Evolutionary conservation across 2,329 filamentous ascomycete species (phyloP).

Genomic region (Fusarium decemcellulare): DNA sequence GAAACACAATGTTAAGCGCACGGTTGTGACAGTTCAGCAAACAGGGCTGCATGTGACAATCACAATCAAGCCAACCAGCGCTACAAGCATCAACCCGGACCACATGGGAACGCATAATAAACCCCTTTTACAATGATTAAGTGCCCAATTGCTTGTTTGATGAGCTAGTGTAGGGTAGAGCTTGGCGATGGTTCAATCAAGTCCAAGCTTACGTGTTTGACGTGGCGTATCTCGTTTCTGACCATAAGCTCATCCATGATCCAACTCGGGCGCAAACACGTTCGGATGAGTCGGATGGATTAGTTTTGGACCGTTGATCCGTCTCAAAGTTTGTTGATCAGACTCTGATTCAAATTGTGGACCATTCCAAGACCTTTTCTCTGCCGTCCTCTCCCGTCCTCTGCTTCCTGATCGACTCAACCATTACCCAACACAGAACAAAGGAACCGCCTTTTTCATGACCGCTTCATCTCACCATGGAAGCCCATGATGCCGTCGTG

Average conservation of each 20-base stretch:
- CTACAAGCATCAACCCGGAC: too few species aligned
- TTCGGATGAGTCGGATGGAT: slow-evolving; percentile 32
- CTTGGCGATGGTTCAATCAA: slow-evolving; percentile 34
- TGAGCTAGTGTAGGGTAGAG: slow-evolving; percentile 26
- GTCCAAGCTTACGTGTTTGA: slow-evolving; percentile 42
- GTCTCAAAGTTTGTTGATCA: neutral
- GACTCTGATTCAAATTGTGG: slow-evolving; percentile 19
- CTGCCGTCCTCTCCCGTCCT: neutral
- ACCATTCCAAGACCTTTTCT: slow-evolving; percentile 12
- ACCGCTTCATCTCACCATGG: slow-evolving; percentile 48
- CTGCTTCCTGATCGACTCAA: neutral
- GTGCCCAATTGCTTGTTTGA: slow-evolving; percentile 14
- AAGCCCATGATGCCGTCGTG: slow-evolving; percentile 62
- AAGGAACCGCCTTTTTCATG: neutral
- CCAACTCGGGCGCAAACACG: slow-evolving; percentile 9
- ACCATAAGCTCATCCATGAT: slow-evolving; percentile 23
- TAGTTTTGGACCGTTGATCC: neutral
- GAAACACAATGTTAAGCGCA: too few species aligned
- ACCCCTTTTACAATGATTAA: too few species aligned
- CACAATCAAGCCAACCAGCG: too few species aligned
- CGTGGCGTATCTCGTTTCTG: slow-evolving; percentile 28
- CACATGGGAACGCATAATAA: too few species aligned
- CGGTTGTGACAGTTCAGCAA: too few species aligned
- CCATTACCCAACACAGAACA: neutral
- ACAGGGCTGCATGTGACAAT: too few species aligned